These are phyloP conservation scores for Picochlorum sp. DNA, from an alignment of 139 green algal genomes.

Conservation along the genomic window DNA sequence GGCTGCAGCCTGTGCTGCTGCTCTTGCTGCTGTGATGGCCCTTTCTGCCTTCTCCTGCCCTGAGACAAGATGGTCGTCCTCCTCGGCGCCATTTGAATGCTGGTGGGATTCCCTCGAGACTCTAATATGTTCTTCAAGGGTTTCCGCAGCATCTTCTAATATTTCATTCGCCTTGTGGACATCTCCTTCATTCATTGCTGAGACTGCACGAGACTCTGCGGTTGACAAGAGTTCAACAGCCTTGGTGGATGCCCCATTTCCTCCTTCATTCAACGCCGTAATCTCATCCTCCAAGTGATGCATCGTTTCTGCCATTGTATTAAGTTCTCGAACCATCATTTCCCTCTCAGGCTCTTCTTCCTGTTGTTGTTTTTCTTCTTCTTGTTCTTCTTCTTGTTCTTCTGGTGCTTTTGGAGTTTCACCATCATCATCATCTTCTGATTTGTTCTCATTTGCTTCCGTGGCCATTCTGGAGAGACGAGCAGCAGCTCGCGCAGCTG, in stretches of 20 bases:
- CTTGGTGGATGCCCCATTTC: background rate
- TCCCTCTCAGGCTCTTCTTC: background rate
- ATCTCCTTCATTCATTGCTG: conserved; percentile 11
- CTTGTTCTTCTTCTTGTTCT: too few species aligned
- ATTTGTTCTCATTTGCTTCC: background rate
- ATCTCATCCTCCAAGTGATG: conserved; percentile 22
- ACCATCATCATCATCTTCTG: background rate
- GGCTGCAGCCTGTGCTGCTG: conserved; percentile 11
- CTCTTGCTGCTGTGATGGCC: conserved; percentile 11
- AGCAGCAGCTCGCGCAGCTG: conserved; percentile 63
- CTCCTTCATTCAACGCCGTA: background rate
- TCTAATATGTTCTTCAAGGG: conserved; percentile 5
- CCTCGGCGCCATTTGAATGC: background rate
- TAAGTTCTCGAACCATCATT: conserved; percentile 3
- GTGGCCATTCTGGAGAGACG: conserved; percentile 12
- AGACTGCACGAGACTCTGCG: conserved; percentile 13
- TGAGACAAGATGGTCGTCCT: background rate
- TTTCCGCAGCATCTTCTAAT: conserved; percentile 9
- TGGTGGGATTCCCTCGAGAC: background rate
- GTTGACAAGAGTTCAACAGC: conserved; percentile 7
- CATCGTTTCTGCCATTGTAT: conserved; percentile 17
- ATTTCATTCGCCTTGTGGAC: conserved; percentile 13
- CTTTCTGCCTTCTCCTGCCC: conserved; percentile 2
- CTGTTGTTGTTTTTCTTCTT: background rate
- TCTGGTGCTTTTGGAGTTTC: background rate